Conservation (phyloP, 129 eudicot genomes). For the Pseudognaphalium luteoalbum region DNA sequence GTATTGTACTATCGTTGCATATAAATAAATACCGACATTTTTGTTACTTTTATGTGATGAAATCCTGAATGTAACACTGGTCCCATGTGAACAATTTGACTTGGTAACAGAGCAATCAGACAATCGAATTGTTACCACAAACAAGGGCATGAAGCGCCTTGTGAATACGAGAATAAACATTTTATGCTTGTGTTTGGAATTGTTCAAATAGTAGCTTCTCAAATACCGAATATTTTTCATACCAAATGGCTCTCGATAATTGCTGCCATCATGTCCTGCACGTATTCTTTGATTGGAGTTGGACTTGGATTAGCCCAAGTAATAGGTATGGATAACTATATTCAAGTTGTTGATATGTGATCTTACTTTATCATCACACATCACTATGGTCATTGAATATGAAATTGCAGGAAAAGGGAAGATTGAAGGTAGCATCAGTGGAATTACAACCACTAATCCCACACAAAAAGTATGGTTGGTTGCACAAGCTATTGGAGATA, state of each 20-base stretch:
- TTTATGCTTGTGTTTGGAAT: conserved; percentile 75
- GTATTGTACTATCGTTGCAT: conserved; percentile 32
- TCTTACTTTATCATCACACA: neutral
- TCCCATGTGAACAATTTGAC: neutral
- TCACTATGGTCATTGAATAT: conserved; percentile 13
- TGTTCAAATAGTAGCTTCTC: conserved; percentile 64
- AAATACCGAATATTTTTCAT: conserved; percentile 69
- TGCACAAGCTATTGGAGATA: conserved; percentile 77
- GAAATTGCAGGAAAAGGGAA: conserved; percentile 56
- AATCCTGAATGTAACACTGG: neutral
- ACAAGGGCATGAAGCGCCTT: conserved; percentile 61
- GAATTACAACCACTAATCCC: conserved; percentile 51
- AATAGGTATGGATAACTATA: conserved; percentile 42
- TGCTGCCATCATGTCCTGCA: conserved; percentile 84
- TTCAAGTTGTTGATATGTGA: neutral
- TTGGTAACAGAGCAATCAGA: conserved; percentile 60
- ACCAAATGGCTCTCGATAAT: conserved; percentile 73
- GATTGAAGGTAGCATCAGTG: conserved; percentile 63
- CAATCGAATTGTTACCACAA: conserved; percentile 77
- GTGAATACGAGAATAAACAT: conserved; percentile 42
- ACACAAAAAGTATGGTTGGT: conserved; percentile 71
- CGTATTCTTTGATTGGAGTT: conserved; percentile 67
- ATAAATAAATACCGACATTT: neutral
- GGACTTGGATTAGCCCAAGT: conserved; percentile 74
- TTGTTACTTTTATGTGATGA: conserved; percentile 8